A percentile compares a stretch with the other conserved stretches of the same genome.
These are phyloP conservation scores for Solanum boliviense DNA, from an alignment of 257 asterid genomes.

Conservation along the genomic window DNA sequence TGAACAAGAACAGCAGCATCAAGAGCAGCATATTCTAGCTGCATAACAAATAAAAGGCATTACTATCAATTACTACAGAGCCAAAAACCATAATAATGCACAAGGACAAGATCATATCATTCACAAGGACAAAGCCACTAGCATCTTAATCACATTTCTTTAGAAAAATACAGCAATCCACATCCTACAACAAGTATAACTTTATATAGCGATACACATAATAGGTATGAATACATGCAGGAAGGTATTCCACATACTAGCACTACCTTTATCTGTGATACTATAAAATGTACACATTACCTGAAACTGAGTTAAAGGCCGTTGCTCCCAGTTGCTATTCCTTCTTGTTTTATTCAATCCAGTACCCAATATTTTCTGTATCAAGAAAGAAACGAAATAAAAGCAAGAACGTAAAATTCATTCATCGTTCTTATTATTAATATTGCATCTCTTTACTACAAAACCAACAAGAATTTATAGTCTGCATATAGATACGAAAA, in stretches of 20 bases:
- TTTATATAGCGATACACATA: not conserved
- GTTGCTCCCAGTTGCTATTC: slow-evolving; percentile 93
- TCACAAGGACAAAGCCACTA: not conserved
- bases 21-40: slow-evolving; percentile 96
- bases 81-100: not conserved
- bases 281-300: slow-evolving; percentile 10
- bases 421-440: not conserved
- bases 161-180: not conserved
- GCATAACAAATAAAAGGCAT: slow-evolving; percentile 5
- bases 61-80: not conserved
- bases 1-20: slow-evolving; percentile 93
- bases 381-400: slow-evolving; percentile 11
- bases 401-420: not conserved
- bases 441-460: not conserved
- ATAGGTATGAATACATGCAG: not conserved
- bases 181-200: not conserved
- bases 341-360: slow-evolving; percentile 88
- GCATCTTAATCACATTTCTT: not conserved
- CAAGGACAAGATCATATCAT: not conserved
- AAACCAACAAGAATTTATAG: not conserved
- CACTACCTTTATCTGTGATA: not conserved
- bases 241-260: not conserved
- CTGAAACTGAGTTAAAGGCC: slow-evolving; percentile 79
- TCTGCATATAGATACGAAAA: not conserved
- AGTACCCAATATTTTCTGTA: slow-evolving; percentile 74